phyloP scores from a whole-genome alignment of 495 filamentous ascomycete species.

The Symbiotaphrina buchneri region DNA sequence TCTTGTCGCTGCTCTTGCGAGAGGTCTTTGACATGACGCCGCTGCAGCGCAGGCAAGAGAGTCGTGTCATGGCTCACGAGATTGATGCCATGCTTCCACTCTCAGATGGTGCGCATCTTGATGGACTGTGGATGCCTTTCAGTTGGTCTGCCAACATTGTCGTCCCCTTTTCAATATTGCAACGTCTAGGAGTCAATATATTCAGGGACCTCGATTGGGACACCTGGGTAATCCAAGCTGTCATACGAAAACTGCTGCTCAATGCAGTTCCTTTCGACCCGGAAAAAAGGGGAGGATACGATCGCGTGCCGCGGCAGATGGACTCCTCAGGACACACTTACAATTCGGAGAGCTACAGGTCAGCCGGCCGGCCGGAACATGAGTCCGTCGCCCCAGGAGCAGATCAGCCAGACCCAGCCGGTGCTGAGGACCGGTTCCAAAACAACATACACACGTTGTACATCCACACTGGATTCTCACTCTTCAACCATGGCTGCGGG shows the following conservation, averaged over 20 bases:
- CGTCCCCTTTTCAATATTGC: conserved; percentile 16
- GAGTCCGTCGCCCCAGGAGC: conserved; percentile 6
- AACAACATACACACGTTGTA: conserved; percentile 10
- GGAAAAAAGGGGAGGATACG: not conserved
- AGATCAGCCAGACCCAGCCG: not conserved
- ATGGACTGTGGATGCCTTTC: conserved; percentile 9
- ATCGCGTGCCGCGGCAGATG: not conserved
- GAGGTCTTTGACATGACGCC: conserved; percentile 17
- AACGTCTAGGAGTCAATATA: conserved; percentile 16
- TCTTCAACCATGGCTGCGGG: conserved; percentile 15
- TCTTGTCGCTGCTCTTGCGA: conserved; percentile 13
- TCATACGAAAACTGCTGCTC: conserved; percentile 12
- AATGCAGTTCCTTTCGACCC: conserved; percentile 13
- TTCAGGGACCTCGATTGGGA: conserved; percentile 16
- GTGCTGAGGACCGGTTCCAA: not conserved
- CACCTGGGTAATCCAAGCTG: conserved; percentile 16
- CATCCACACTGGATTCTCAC: conserved; percentile 13
- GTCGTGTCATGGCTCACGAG: conserved; percentile 11
- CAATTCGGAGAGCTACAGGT: not conserved
- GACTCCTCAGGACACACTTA: not conserved
- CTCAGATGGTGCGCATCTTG: conserved; percentile 6
- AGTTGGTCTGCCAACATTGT: conserved; percentile 10
- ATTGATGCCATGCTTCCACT: conserved; percentile 14
- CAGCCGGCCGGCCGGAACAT: conserved; percentile 1
- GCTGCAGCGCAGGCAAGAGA: conserved; percentile 12